Evolutionary conservation across 208 protist species (phyloP).

Genomic region (Balamuthia mandrillaris): DNA sequence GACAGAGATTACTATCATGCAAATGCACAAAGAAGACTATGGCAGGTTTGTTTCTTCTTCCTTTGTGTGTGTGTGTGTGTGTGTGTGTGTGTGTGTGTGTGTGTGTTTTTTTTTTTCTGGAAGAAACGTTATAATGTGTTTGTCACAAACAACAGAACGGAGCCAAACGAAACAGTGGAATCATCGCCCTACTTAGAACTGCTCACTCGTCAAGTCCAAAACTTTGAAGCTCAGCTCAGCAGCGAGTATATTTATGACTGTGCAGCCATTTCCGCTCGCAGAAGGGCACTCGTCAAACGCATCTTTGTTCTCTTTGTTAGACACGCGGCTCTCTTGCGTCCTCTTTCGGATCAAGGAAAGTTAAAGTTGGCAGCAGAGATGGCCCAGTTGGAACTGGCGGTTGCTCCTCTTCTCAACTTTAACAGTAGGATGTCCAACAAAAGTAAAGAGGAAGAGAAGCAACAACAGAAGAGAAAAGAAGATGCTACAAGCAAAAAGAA

Average conservation of each 20-base stretch:
- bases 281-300: background rate
- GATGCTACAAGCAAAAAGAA: too few relatives aligned
- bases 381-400: constrained; percentile 23
- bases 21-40: constrained; percentile 21
- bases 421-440: too few relatives aligned
- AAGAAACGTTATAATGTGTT: background rate
- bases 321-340: background rate
- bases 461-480: too few relatives aligned
- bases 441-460: too few relatives aligned
- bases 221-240: too few relatives aligned
- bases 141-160: too few relatives aligned
- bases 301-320: background rate
- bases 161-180: too few relatives aligned
- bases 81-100: background rate
- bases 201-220: too few relatives aligned
- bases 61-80: background rate
- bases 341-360: constrained; percentile 27
- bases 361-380: constrained; percentile 28
- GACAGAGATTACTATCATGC: background rate
- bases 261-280: too few relatives aligned
- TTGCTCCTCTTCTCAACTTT: constrained; percentile 4
- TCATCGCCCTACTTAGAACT: too few relatives aligned
- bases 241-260: background rate
- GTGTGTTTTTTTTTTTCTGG: background rate
- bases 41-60: background rate